A percentile compares a stretch with the other conserved stretches of the same genome.
These are phyloP conservation scores for Graphilbum sp. DNA, from an alignment of 2,329 filamentous ascomycete species.

Conservation along the genomic window DNA sequence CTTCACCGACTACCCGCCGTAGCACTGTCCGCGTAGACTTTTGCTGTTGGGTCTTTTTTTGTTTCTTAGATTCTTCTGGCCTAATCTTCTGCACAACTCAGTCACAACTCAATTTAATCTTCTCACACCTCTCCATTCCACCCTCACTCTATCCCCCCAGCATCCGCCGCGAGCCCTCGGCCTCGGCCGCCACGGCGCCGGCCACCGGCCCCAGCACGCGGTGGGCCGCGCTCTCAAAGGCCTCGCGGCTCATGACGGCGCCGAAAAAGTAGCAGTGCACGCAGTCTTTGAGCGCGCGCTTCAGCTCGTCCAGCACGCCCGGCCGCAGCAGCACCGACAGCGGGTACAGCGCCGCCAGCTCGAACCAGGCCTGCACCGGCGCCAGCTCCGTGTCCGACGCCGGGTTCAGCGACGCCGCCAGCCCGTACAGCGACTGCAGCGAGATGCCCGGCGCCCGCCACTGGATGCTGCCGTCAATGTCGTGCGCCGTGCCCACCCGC, in stretches of 20 bases:
- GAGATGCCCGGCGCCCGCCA: constrained; percentile 25
- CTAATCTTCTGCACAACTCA: too few relatives aligned
- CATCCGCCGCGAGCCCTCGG: background rate
- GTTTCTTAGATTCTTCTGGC: background rate
- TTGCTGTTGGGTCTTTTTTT: too few relatives aligned
- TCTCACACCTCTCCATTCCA: background rate
- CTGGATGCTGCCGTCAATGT: background rate
- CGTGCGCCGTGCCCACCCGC: background rate
- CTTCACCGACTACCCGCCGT: constrained; percentile 26
- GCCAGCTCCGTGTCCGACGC: constrained; percentile 24
- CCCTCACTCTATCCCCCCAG: background rate
- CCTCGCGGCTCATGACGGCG: constrained; percentile 26
- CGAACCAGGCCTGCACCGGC: constrained; percentile 39
- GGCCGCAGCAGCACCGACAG: constrained; percentile 19
- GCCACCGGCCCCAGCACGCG: constrained; percentile 20
- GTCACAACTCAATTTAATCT: too few relatives aligned
- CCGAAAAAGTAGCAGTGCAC: constrained; percentile 32
- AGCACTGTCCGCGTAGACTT: too few relatives aligned
- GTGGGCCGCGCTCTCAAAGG: constrained; percentile 28
- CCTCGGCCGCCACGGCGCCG: background rate
- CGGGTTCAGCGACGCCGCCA: constrained; percentile 27
- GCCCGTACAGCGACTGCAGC: constrained; percentile 25
- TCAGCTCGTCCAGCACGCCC: constrained; percentile 20
- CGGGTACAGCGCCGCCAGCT: constrained; percentile 27
- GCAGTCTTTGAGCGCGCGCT: constrained; percentile 23